Percentiles rank a stretch among this genome's conserved stretches.
phyloP scores from a whole-genome alignment of 495 filamentous ascomycete species.

The Neurospora sp. region DNA sequence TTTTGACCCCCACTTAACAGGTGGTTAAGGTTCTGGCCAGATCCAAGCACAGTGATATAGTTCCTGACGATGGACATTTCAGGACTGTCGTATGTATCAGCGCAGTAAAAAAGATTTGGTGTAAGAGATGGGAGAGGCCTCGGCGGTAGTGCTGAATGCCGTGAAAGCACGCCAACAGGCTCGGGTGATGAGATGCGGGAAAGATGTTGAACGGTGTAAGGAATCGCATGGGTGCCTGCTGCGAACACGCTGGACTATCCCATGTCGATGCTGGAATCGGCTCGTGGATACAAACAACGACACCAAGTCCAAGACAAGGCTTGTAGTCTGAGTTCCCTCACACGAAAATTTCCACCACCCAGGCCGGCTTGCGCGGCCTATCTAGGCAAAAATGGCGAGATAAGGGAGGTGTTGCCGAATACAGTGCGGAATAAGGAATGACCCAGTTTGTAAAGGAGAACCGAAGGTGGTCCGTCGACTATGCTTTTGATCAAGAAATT shows the following conservation, averaged over 20 bases:
- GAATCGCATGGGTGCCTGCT: not conserved
- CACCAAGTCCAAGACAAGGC: not conserved
- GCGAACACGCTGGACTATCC: not conserved
- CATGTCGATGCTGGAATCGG: not conserved
- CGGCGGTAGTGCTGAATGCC: not conserved
- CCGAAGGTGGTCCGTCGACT: slow-evolving; percentile 26
- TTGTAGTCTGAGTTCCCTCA: not conserved
- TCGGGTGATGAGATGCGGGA: not conserved
- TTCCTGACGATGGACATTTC: not conserved
- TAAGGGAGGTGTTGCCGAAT: slow-evolving; percentile 6
- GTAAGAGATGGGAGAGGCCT: not conserved
- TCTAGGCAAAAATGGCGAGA: not conserved
- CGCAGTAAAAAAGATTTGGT: not conserved
- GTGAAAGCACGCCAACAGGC: not conserved
- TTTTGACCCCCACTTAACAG: not conserved
- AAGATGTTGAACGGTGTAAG: not conserved
- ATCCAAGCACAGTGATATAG: not conserved
- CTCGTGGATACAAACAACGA: not conserved
- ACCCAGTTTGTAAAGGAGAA: slow-evolving; percentile 26
- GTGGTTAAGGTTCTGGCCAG: not conserved
- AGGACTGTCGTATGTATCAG: not conserved
- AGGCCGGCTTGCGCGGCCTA: not conserved
- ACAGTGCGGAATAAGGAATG: slow-evolving; percentile 19
- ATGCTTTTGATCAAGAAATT: slow-evolving; percentile 31
- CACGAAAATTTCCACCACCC: not conserved